Evolutionary conservation across 2,329 filamentous ascomycete species (phyloP), one percentile per base, ranked within the genome.

Genomic region (Diplodia intermedia): DNA sequence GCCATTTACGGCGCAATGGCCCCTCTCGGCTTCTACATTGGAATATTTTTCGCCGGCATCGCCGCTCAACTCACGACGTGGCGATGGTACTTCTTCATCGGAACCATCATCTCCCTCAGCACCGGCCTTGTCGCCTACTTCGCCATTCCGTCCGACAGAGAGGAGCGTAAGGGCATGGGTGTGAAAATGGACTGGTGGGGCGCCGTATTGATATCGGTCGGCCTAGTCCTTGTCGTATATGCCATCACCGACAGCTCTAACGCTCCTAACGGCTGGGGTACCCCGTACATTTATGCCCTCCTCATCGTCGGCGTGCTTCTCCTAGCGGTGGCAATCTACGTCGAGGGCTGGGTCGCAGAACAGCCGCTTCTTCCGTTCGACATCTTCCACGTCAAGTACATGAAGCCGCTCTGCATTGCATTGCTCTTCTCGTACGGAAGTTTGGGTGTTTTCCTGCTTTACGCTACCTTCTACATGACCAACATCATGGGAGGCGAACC

Each of bases 141-240:
- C 65, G 82, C 81, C 0, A 82, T 88, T 18, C 86, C 85, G 1
- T 84, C 82, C 3, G 84, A 86, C 72, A 77, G 63, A 69, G 73
- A 63, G 43, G 78, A 80, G 56, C 79, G 80, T 57, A 71, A 56
- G 54, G 53, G 69, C 33, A 74, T 80, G 23, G 78, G 78, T 0
- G 78, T 86, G 26, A 80, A 81, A 38, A 93, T 93, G 90, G 91
- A 94, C 75, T 93, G 88, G 86, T 80, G 83, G 68, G 91, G 91
- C 0, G 79, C 86, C 1, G 74, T 77, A 2, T 85, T 89, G 15
- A 89, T 90, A 18, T 83, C 91, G 0, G 83, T 85, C 0, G 90
- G 88, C 0, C 75, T 92, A n/a, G 82, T 89, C 7, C 81, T 93
- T 38, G 81, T 91, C n/a, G 88, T 91, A 0, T 93, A 88, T 72